These are phyloP conservation scores for Boletellus sp. DNA, from an alignment of 768 basidiomycete species.

Conservation along the genomic window DNA sequence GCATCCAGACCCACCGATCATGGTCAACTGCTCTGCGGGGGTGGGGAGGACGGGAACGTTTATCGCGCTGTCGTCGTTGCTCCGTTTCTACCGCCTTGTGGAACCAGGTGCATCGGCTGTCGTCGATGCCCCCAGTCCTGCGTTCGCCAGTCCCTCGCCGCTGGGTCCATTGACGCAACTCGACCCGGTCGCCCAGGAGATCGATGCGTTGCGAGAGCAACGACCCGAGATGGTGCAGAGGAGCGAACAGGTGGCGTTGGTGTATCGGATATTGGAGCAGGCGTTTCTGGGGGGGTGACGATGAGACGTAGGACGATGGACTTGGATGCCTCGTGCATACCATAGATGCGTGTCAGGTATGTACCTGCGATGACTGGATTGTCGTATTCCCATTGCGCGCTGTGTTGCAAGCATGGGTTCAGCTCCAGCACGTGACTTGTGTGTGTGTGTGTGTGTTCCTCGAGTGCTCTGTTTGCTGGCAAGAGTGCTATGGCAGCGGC, in stretches of 20 bases:
- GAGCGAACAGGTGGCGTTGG: slow-evolving; percentile 56
- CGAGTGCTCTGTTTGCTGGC: no score
- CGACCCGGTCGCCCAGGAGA: slow-evolving; percentile 61
- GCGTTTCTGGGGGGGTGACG: slow-evolving; percentile 19
- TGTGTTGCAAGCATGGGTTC: no score
- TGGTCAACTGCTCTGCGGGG: slow-evolving; percentile 85
- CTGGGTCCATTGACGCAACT: slow-evolving; percentile 56
- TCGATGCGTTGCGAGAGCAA: slow-evolving; percentile 79
- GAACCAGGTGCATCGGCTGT: slow-evolving; percentile 26
- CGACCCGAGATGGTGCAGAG: slow-evolving; percentile 79
- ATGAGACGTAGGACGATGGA: no score
- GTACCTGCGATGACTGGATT: no score
- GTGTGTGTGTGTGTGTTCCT: no score
- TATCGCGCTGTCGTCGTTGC: slow-evolving; percentile 73
- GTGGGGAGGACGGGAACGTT: slow-evolving; percentile 86
- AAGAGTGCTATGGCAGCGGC: no score
- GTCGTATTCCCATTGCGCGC: no score
- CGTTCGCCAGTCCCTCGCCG: slow-evolving; percentile 42
- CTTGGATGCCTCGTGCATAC: not conserved
- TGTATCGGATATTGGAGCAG: slow-evolving; percentile 56
- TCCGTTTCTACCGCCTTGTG: slow-evolving; percentile 57
- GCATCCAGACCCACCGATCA: slow-evolving; percentile 69
- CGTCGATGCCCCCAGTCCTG: slow-evolving; percentile 18
- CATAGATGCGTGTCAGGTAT: not conserved
- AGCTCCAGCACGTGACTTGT: no score